Conservation (phyloP, 208 protist species). For the Crithidia thermophila region DNA sequence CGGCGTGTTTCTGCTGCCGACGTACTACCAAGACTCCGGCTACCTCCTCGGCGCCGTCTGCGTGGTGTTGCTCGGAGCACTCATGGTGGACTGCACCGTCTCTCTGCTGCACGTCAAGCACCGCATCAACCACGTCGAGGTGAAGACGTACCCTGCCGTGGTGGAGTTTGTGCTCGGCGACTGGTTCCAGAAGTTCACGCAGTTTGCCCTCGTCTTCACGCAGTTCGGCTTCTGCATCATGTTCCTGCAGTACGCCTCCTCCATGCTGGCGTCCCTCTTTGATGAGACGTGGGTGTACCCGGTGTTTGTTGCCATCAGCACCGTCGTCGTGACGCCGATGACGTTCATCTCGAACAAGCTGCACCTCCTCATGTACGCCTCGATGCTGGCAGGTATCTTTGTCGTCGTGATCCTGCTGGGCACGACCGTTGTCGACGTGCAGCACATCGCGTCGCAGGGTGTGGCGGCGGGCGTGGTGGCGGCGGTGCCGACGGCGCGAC, state of each 20-base stretch:
- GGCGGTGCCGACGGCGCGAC: constrained; percentile 39
- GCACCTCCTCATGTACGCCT: constrained; percentile 59
- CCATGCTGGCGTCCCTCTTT: constrained; percentile 69
- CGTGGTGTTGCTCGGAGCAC: constrained; percentile 49
- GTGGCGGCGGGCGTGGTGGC: constrained; percentile 37
- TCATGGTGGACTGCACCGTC: constrained; percentile 82
- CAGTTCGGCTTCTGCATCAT: constrained; percentile 90
- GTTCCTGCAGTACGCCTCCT: constrained; percentile 77
- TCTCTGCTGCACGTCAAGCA: constrained; percentile 63
- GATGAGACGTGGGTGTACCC: constrained; percentile 35
- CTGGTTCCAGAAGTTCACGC: constrained; percentile 58
- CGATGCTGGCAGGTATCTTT: constrained; percentile 64
- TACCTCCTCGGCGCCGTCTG: constrained; percentile 53
- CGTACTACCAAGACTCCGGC: constrained; percentile 78
- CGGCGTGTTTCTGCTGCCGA: constrained; percentile 79
- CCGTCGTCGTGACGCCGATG: constrained; percentile 65
- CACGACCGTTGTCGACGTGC: constrained; percentile 50
- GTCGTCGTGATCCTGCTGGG: constrained; percentile 56
- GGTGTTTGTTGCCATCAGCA: constrained; percentile 50
- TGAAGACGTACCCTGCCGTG: constrained; percentile 81
- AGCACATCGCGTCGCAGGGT: constrained; percentile 43
- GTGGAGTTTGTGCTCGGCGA: constrained; percentile 67
- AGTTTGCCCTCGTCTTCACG: constrained; percentile 80
- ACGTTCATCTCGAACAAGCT: constrained; percentile 73
- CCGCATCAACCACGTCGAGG: constrained; percentile 49